Evolutionary conservation across 192 early-diverging fungal species (phyloP), one percentile per base, ranked within the genome.

Genomic region (Podila clonocystis): DNA sequence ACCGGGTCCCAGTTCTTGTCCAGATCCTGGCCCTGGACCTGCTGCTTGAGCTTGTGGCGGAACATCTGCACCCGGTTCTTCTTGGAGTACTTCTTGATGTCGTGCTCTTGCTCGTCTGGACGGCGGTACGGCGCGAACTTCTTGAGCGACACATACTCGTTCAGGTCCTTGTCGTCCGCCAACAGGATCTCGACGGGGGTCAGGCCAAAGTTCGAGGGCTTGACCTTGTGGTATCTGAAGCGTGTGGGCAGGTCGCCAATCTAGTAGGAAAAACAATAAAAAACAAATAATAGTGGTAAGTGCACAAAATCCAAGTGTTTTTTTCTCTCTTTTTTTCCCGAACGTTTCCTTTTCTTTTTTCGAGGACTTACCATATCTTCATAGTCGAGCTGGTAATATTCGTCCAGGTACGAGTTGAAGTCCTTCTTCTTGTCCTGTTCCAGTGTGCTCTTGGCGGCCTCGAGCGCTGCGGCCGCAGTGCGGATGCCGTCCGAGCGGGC

Each of bases 201-300:
- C 50, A 99, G 80, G 26, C 96, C 96, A 72, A 88, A 98, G 65
- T 85, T 83, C 12, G 93, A 91, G 1, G 91, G 65, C 68, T 92
- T 89, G 15, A 95, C 94, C 83, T 95, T 89, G n/a, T 88, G 83
- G 87, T 99, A 99, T 73, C 94, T 95, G 86, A 98, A 99, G 63
- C 96, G 88, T 6, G 94, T 95, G 4, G 95, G 91, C 30, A 95
- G 52, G 70, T 93, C 95, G 64, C 91, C 95, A 67, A 94, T 87
- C 75, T 77, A 62, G 45, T 8, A 8, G 30, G 7, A 7, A 41
- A n/a, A 36, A 50, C 28, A 82, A 82, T n/a, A 33, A 11, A 61
- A 41, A n/a, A n/a, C n/a, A n/a, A n/a, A n/a, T n/a, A n/a, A n/a
- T 9, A 58, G 12, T 12, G 70, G 34, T 63, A n/a, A 59, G n/a